These are phyloP conservation scores for Komagataella pseudopastoris DNA, from an alignment of 805 yeast genomes.

Conservation along the genomic window DNA sequence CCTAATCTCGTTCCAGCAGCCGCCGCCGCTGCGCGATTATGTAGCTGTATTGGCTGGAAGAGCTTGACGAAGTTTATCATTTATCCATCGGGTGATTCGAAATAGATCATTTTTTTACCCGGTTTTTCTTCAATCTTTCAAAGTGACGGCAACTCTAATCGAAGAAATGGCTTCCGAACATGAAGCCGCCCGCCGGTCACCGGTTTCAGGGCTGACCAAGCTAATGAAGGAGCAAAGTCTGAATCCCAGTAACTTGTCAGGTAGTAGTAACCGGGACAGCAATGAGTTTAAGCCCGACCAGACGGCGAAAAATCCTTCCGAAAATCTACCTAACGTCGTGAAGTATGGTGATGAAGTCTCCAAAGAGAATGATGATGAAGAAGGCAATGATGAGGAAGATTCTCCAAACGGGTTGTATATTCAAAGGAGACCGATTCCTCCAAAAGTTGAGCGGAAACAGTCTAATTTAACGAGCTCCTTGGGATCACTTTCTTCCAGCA, in stretches of 20 bases:
- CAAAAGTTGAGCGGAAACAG: not conserved
- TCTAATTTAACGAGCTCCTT: conserved; percentile 13
- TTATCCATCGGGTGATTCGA: not conserved
- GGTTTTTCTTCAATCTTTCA: not conserved
- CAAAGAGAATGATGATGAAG: not conserved
- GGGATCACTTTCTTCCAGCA: conserved; percentile 39
- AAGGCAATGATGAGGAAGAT: conserved; percentile 7
- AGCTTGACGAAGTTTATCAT: not conserved
- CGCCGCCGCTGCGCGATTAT: not conserved
- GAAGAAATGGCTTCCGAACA: not conserved
- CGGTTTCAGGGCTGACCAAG: conserved; percentile 19
- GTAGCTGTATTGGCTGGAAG: not conserved
- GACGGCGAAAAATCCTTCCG: not conserved
- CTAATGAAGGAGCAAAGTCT: conserved; percentile 17
- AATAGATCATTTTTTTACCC: not conserved
- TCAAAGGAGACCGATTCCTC: not conserved
- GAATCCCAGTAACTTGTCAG: conserved; percentile 7
- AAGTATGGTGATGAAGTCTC: not conserved
- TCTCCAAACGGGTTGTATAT: not conserved
- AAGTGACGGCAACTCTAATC: not conserved
- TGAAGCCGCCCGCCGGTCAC: conserved; percentile 1
- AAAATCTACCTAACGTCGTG: not conserved
- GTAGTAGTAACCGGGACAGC: conserved; percentile 3
- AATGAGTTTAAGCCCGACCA: not conserved
- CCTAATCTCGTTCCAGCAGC: not conserved